phyloP scores from a whole-genome alignment of 441 rosid genomes.

The Gossypium davidsonii region DNA sequence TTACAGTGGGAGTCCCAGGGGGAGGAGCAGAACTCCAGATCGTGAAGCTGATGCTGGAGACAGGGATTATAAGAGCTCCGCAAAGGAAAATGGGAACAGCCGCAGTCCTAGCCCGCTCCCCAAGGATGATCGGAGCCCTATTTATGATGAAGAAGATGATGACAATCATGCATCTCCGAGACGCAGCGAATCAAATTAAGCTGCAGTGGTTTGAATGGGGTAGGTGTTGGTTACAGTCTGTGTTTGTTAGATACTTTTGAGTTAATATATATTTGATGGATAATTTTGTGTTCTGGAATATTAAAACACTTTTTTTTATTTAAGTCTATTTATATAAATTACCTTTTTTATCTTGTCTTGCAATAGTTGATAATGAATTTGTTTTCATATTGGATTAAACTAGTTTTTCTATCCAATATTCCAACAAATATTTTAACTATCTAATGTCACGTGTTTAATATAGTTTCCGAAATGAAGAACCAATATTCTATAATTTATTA shows the following conservation, averaged over 20 bases:
- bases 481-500: no score
- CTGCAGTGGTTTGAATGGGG: background rate
- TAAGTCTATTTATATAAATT: background rate
- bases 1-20: constrained; percentile 31
- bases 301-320: background rate
- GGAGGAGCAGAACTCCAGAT: constrained; percentile 34
- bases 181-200: constrained; percentile 29
- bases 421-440: no score
- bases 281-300: background rate
- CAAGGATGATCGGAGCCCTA: constrained; percentile 16
- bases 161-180: constrained; percentile 30
- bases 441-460: no score
- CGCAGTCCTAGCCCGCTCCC: background rate
- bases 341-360: background rate
- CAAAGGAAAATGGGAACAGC: constrained; percentile 33
- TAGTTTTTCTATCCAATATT: no score
- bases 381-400: no score
- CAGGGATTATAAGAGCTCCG: constrained; percentile 31
- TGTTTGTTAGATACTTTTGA: background rate
- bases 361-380: background rate
- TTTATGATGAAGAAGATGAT: constrained; percentile 27
- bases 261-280: background rate
- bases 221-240: background rate
- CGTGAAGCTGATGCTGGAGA: constrained; percentile 25
- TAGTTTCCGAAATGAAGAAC: no score